These are phyloP conservation scores for Musa acuminata DNA, from an alignment of 176 grass and related monocot genomes.

Conservation along the genomic window DNA sequence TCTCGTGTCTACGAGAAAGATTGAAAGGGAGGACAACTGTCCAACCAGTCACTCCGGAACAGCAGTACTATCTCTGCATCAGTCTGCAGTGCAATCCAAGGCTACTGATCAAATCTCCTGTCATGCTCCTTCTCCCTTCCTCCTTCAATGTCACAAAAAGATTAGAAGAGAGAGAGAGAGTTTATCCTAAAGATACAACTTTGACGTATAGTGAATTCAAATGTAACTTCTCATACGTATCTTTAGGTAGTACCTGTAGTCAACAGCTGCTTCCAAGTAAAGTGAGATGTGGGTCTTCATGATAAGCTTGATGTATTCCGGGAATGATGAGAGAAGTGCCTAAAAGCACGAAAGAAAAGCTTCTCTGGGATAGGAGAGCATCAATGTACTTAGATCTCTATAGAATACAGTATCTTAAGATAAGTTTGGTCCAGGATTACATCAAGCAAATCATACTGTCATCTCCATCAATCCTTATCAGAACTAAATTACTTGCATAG, in stretches of 20 bases:
- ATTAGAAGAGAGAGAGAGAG: too few species aligned
- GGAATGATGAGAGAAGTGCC: constrained; percentile 36
- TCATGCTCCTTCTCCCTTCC: not conserved
- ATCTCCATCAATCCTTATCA: too few species aligned
- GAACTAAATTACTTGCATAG: not conserved
- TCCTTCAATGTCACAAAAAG: not conserved
- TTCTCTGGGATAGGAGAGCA: not conserved
- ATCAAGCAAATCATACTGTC: too few species aligned
- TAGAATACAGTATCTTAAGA: not conserved
- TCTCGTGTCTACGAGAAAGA: constrained; percentile 28
- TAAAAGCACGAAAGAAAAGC: constrained; percentile 9
- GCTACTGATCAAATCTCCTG: constrained; percentile 6
- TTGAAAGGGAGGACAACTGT: constrained; percentile 40
- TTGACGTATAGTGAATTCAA: too few species aligned
- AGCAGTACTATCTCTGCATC: constrained; percentile 17
- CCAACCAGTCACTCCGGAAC: constrained; percentile 40
- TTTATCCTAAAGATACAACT: too few species aligned
- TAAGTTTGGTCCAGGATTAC: not conserved
- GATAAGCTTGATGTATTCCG: constrained; percentile 33
- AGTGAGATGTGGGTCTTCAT: constrained; percentile 26
- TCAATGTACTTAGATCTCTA: not conserved
- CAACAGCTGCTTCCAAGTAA: constrained; percentile 28
- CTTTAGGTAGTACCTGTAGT: not conserved
- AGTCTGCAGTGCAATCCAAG: constrained; percentile 29
- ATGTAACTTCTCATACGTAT: constrained; percentile 5